Conservation (phyloP, 352 stramenopile genomes). For the Globisporangium nunn region DNA sequence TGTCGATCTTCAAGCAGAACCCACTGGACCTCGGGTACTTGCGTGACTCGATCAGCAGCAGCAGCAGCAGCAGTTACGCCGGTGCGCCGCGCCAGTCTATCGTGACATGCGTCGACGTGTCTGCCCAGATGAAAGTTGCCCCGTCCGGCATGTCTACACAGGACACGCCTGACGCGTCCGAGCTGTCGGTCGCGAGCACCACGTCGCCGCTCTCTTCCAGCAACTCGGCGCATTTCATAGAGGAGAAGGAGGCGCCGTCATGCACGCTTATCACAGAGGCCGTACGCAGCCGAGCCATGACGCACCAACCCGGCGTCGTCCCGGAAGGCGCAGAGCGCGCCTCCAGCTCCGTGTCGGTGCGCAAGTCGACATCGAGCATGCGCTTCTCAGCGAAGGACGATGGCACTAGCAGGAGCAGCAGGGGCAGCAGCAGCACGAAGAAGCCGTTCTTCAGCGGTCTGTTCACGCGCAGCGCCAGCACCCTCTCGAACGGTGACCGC, state of each 20-base stretch:
- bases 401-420: background rate
- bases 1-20: slow-evolving; percentile 62
- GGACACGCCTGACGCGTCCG: slow-evolving; percentile 1
- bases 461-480: slow-evolving; percentile 17
- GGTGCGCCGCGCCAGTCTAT: background rate
- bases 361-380: slow-evolving; percentile 16
- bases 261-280: background rate
- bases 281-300: slow-evolving; percentile 9
- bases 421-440: slow-evolving; percentile 7
- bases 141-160: slow-evolving; percentile 1
- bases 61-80: background rate
- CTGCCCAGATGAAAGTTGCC: slow-evolving; percentile 3
- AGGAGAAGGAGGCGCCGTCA: slow-evolving; percentile 4
- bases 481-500: background rate
- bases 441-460: slow-evolving; percentile 41
- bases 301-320: slow-evolving; percentile 5
- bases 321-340: slow-evolving; percentile 1
- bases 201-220: slow-evolving; percentile 12
- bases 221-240: slow-evolving; percentile 7
- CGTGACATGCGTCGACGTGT: background rate
- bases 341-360: slow-evolving; percentile 4
- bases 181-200: slow-evolving; percentile 11
- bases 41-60: slow-evolving; percentile 34
- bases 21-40: slow-evolving; percentile 67
- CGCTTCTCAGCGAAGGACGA: slow-evolving; percentile 11